phyloP scores from a whole-genome alignment of 768 basidiomycete species.

The Lactifluus rugatus region DNA sequence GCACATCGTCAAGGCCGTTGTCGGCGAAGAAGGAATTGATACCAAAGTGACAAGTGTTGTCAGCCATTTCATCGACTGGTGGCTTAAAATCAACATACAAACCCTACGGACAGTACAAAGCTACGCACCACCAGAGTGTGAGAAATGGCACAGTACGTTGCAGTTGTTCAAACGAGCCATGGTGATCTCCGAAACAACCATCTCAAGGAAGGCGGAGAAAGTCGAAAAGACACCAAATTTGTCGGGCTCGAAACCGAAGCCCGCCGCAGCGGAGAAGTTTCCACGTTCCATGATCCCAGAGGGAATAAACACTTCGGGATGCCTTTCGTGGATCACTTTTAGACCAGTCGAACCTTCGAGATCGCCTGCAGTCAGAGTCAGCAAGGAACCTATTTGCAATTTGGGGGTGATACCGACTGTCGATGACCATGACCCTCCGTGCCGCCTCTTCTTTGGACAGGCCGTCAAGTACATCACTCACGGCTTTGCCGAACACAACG shows the following conservation, averaged over 20 bases:
- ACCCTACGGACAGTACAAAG: not conserved
- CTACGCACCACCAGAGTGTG: slow-evolving; percentile 67
- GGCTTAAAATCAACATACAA: not conserved
- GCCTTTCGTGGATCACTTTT: slow-evolving; percentile 81
- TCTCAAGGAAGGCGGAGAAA: slow-evolving; percentile 87
- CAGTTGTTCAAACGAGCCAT: slow-evolving; percentile 89
- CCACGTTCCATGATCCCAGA: slow-evolving; percentile 86
- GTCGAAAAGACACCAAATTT: slow-evolving; percentile 87
- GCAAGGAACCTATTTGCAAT: not conserved
- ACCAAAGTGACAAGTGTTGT: slow-evolving; percentile 56
- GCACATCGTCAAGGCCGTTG: slow-evolving; percentile 73
- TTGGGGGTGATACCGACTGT: slow-evolving; percentile 41
- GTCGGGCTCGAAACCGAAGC: slow-evolving; percentile 74
- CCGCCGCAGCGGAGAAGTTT: slow-evolving; percentile 76
- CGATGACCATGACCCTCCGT: slow-evolving; percentile 79
- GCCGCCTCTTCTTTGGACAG: slow-evolving; percentile 68
- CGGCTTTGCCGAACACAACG: slow-evolving; percentile 78
- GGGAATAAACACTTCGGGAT: slow-evolving; percentile 77
- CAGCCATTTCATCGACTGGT: slow-evolving; percentile 38
- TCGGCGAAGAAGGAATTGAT: slow-evolving; percentile 84
- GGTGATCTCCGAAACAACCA: slow-evolving; percentile 80
- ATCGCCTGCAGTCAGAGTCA: slow-evolving; percentile 42
- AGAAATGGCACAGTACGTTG: slow-evolving; percentile 84
- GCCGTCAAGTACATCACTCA: slow-evolving; percentile 65
- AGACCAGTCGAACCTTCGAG: slow-evolving; percentile 85